Conservation (phyloP, 1,139 yeast genomes). For the Ogataea hybrid region DNA sequence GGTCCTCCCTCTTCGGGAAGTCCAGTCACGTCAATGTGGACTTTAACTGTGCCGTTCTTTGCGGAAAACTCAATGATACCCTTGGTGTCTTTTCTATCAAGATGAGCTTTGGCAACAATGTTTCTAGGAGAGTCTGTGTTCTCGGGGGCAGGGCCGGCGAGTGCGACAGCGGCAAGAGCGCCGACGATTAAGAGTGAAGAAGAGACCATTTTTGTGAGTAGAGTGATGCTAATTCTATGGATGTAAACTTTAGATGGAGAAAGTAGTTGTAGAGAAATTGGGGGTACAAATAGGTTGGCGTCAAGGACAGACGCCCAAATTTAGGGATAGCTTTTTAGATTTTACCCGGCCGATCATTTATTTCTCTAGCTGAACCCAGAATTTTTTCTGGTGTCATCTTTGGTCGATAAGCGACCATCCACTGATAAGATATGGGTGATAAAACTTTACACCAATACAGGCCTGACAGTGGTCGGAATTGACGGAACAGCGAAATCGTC, state of each 20-base stretch:
- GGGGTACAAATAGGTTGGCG: conserved; percentile 8
- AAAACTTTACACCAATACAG: neutral
- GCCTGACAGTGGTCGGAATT: neutral
- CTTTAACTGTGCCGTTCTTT: conserved; percentile 42
- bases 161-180: conserved; percentile 14
- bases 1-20: conserved; percentile 56
- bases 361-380: neutral
- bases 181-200: conserved; percentile 12
- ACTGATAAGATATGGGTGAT: conserved; percentile 11
- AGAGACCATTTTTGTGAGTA: conserved; percentile 12
- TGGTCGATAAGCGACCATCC: conserved; percentile 5
- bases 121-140: conserved; percentile 29
- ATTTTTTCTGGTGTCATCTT: neutral
- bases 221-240: conserved; percentile 5
- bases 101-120: conserved; percentile 33
- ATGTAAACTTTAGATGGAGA: conserved; percentile 1
- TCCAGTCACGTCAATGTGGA: conserved; percentile 56
- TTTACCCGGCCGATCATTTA: conserved; percentile 5
- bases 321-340: neutral
- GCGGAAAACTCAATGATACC: conserved; percentile 36
- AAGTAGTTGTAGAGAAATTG: conserved; percentile 1
- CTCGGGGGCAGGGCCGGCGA: conserved; percentile 31
- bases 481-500: neutral
- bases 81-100: conserved; percentile 30
- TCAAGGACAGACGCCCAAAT: conserved; percentile 2